These are phyloP conservation scores for Tricholoma matsutake DNA, from an alignment of 768 basidiomycete genomes.

Conservation along the genomic window DNA sequence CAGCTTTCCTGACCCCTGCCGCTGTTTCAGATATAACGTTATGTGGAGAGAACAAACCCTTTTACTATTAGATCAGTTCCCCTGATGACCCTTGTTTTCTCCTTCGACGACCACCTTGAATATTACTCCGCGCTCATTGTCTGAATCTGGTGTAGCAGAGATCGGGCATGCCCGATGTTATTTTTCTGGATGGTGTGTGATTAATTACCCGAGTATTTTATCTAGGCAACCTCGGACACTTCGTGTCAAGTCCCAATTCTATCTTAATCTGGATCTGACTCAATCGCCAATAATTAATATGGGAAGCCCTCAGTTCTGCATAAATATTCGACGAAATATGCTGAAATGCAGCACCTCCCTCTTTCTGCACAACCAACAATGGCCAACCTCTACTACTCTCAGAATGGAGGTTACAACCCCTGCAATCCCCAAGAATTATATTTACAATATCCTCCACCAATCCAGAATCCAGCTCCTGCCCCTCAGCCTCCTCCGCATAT, in stretches of 20 bases:
- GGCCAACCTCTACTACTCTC: not conserved
- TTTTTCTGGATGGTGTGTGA: not conserved
- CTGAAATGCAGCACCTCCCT: not conserved
- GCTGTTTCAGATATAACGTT: slow-evolving; percentile 1
- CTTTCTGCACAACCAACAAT: not conserved
- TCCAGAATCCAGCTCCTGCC: not conserved
- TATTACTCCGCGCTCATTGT: not conserved
- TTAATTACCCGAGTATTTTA: not conserved
- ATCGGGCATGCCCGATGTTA: not conserved
- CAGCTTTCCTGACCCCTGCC: not conserved
- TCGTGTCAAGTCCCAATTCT: not conserved
- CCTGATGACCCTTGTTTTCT: not conserved
- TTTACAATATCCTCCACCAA: slow-evolving; percentile 2
- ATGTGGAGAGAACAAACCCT: not conserved
- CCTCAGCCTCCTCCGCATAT: slow-evolving; percentile 1
- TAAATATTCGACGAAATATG: not conserved
- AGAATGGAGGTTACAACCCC: not conserved
- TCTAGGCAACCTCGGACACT: not conserved
- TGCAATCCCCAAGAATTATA: not conserved
- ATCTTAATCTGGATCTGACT: not conserved
- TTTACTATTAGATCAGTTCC: not conserved
- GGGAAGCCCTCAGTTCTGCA: not conserved
- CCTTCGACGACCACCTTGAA: not conserved
- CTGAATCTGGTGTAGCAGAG: not conserved
- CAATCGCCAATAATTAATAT: not conserved